Base-by-base conservation (phyloP, 2,329 filamentous ascomycete genomes). In the Botrytis byssoidea region DNA sequence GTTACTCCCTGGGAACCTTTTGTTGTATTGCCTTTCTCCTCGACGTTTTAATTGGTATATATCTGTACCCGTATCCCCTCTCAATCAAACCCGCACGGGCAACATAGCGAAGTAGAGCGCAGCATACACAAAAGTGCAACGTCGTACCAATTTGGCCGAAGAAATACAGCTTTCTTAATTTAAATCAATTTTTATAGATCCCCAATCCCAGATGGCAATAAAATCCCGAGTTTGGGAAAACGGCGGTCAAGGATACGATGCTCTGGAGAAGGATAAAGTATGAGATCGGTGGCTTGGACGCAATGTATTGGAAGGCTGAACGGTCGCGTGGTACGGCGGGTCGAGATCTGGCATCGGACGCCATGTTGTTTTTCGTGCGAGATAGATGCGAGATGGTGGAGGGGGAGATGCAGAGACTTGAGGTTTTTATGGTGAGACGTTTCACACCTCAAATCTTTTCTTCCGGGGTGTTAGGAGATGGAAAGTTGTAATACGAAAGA, bases 341-440 rank as follows among this genome's bases (percentile, higher is more conserved):
- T 67, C 65, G 32, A 67, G 65, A 67, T 67, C 65, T 67, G 65
- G 65, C 48, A 68, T 68, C 65, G 35, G 65, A 57, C 16, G 48
- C 65, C 48, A 57, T 57, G 48, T 65, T 46, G 2, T 55, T 29
- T 42, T 22, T 68, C 37, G 65, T 68, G 46, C 37, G 25, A 68
- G 25, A 40, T 40, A 16, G 35, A 68, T 68, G 29, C 48, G 48
- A 68, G 65, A 68, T 68, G 46, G 46, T 55, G 65, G 65, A 55
- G 46, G 32, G 10, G 25, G 16, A 63, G 37, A 63, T 42, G 60
- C 22, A 63, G 60, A 63, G 35, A 29, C 8, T 42, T 9, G 14
- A n/a, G 25, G 10, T 20, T 20, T 14, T 4, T 20, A 40, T 37
- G 4, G 65, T 68, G 46, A 32, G 65, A 68, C 65, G 48, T 68